Evolutionary conservation across 192 early-diverging fungal genomes (phyloP).

Genomic region (Oehlia diaphana): DNA sequence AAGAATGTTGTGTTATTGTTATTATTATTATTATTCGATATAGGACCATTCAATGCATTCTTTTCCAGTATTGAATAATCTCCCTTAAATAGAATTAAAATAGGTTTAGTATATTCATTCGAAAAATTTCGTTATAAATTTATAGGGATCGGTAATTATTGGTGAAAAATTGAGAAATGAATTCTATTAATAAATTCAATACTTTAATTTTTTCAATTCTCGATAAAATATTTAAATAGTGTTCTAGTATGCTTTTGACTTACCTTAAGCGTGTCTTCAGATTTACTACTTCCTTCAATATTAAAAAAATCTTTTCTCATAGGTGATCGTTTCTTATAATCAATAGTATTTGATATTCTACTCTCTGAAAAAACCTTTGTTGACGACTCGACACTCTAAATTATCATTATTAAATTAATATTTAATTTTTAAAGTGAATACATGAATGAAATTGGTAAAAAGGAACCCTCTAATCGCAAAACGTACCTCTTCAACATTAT

Average conservation of each 20-base stretch:
- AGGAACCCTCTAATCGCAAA: neutral
- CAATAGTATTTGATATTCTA: neutral
- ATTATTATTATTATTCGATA: neutral
- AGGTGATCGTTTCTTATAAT: neutral
- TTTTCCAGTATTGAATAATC: neutral
- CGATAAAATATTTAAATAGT: too few species aligned
- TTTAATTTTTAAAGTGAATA: neutral
- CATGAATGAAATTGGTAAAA: neutral
- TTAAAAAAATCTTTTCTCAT: neutral
- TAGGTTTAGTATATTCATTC: neutral
- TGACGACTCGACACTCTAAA: neutral
- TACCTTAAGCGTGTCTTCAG: neutral
- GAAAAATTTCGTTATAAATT: neutral
- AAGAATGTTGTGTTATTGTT: neutral
- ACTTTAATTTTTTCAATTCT: too few species aligned
- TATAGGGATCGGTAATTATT: neutral
- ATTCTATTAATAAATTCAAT: too few species aligned
- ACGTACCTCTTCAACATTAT: neutral
- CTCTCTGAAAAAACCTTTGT: neutral
- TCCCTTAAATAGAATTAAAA: neutral
- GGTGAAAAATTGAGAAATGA: too few species aligned
- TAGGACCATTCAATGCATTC: neutral
- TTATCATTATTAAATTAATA: neutral
- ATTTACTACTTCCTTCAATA: neutral
- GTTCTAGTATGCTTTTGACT: too few species aligned